Base-by-base conservation (phyloP, 2,329 filamentous ascomycete genomes). In the Pseudohalonectria lignicola region DNA sequence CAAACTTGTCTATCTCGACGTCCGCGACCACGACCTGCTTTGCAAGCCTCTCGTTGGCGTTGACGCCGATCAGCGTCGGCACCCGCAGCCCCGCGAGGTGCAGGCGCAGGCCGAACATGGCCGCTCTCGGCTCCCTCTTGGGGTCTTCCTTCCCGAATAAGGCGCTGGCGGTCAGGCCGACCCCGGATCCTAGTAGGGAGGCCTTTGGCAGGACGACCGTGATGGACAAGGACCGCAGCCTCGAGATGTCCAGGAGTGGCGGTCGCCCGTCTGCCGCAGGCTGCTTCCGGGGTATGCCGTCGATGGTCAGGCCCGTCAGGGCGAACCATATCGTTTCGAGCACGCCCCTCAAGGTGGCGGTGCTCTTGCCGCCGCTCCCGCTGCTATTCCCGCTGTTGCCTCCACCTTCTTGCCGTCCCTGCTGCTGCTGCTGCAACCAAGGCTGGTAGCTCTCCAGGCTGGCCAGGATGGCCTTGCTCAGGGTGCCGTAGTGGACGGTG, bases 401-500 rank as follows among this genome's bases (percentile, higher is more conserved):
- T n/a, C n/a, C n/a, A n/a, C n/a, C n/a, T n/a, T n/a, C n/a, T 20
- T 34, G 31, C 31, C 15, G 5, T 31, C 25, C 23, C 26, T n/a
- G 21, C 26, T 17, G 28, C 15, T 11, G 15, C 31, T 46, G 37
- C 12, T 20, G 13, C n/a, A n/a, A n/a, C n/a, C n/a, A n/a, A 26
- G 16, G 39, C 10, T 31, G 16, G 29, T 41, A 43, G 21, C 19
- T 3, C 25, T 36, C 44, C 28, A 79, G 51, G 11, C 60, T 61
- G 18, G 57, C 55, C 23, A 80, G 59, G 12, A 87, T 64, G 0
- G 66, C 64, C 59, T 86, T 86, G 60, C 76, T 79, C 12, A 87
- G 64, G 9, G 63, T 67, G 2, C 83, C 82, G 50, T 88, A 88
- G 60, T 88, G 80, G 18, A 86, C 74, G 2, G 83, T 87, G 52